phyloP scores from a whole-genome alignment of 2,329 filamentous ascomycete genomes.

The Alternaria brassicicola region DNA sequence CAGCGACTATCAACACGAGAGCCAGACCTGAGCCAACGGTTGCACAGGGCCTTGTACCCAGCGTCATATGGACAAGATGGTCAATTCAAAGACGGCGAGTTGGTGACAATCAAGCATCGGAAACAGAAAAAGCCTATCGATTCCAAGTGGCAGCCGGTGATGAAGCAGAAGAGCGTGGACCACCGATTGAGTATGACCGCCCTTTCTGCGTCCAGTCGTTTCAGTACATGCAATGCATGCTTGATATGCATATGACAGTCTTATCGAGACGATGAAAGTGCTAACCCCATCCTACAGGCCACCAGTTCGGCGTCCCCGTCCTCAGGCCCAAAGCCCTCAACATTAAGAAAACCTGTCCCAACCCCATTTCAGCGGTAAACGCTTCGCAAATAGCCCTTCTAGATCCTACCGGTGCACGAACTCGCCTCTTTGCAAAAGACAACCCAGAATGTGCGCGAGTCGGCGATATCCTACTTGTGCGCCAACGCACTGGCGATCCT shows the following conservation, averaged over 20 bases:
- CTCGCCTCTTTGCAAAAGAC: conserved; percentile 75
- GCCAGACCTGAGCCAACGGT: conserved; percentile 21
- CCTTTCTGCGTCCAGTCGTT: neutral
- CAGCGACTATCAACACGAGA: conserved; percentile 8
- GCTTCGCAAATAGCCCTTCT: conserved; percentile 72
- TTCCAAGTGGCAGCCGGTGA: conserved; percentile 18
- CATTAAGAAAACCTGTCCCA: conserved; percentile 61
- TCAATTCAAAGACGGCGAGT: neutral
- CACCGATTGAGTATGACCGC: conserved; percentile 16
- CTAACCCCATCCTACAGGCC: conserved; percentile 17
- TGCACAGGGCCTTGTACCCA: conserved; percentile 31
- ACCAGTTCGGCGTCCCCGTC: conserved; percentile 55
- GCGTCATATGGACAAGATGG: conserved; percentile 8
- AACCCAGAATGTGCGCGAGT: conserved; percentile 81
- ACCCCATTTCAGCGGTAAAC: conserved; percentile 73
- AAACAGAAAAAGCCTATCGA: conserved; percentile 15
- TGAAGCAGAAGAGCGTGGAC: conserved; percentile 20
- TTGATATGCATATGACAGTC: neutral
- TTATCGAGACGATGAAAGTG: neutral
- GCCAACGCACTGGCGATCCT: conserved; percentile 82
- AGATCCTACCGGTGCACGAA: conserved; percentile 84
- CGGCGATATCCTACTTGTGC: conserved; percentile 91
- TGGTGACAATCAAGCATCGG: neutral
- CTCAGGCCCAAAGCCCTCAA: conserved; percentile 61
- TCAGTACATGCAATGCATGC: neutral